phyloP scores from a whole-genome alignment of 805 yeast genomes.

The Candida ponderosae region DNA sequence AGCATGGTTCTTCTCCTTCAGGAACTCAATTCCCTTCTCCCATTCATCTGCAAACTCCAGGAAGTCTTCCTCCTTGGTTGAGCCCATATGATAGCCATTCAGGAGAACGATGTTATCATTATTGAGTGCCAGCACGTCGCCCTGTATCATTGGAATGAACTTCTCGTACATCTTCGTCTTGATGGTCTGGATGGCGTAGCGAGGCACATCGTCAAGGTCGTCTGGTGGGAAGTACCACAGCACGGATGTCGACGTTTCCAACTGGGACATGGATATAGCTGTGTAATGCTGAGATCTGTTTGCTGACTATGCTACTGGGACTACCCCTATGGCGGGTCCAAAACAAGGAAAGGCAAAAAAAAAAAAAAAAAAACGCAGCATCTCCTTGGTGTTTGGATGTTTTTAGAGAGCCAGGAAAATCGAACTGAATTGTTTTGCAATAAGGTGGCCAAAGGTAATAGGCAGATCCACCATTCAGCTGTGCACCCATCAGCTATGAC shows the following conservation, averaged over 20 bases:
- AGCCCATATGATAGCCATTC: not conserved
- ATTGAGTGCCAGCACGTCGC: slow-evolving; percentile 4
- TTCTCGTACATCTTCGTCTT: slow-evolving; percentile 5
- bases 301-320: too few species aligned
- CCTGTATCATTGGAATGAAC: slow-evolving; percentile 10
- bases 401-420: too few species aligned
- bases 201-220: slow-evolving; percentile 17
- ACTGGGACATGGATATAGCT: not conserved
- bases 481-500: too few species aligned
- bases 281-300: too few species aligned
- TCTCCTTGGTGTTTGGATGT: too few species aligned
- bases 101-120: not conserved
- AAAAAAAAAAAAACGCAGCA: too few species aligned
- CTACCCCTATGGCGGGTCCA: too few species aligned
- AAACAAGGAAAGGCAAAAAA: too few species aligned
- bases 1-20: not conserved
- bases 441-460: too few species aligned
- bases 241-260: slow-evolving; percentile 8
- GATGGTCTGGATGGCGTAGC: slow-evolving; percentile 15
- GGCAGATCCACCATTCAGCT: too few species aligned
- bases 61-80: not conserved
- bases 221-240: slow-evolving; percentile 21
- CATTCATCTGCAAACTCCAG: not conserved
- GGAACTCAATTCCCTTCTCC: not conserved
- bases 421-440: too few species aligned